Percentiles rank a stretch among this genome's conserved stretches.
These are phyloP conservation scores for Boletus sp. DNA, from an alignment of 768 basidiomycete genomes.

Conservation along the genomic window DNA sequence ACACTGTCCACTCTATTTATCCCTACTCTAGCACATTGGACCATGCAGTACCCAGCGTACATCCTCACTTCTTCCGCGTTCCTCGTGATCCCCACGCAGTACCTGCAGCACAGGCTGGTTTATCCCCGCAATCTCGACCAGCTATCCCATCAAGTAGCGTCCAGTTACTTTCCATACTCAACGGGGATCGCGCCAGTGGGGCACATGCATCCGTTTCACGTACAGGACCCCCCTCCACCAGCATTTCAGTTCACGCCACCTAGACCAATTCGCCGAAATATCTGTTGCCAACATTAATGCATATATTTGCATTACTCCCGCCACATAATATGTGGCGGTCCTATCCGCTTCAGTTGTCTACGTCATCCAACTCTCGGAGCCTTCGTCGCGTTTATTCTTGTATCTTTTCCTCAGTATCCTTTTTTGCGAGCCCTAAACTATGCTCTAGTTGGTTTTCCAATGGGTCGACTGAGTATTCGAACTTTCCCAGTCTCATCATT, in stretches of 20 bases:
- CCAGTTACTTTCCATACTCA: constrained; percentile 38
- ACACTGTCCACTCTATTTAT: constrained; percentile 12
- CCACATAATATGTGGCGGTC: constrained; percentile 4
- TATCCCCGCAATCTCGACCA: constrained; percentile 15
- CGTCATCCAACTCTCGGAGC: neutral
- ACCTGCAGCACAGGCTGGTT: constrained; percentile 10
- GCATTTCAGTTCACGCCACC: constrained; percentile 21
- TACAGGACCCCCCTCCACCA: constrained; percentile 6
- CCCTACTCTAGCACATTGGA: constrained; percentile 11
- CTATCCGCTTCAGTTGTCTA: constrained; percentile 1
- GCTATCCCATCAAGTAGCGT: constrained; percentile 23
- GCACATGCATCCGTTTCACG: constrained; percentile 8
- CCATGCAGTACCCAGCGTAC: constrained; percentile 5
- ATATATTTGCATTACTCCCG: constrained; percentile 20
- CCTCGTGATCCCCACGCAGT: constrained; percentile 15
- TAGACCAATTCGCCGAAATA: constrained; percentile 16
- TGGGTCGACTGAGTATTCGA: constrained; percentile 25
- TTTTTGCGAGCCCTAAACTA: constrained; percentile 19
- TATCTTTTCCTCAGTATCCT: constrained; percentile 11
- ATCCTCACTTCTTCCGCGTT: constrained; percentile 7
- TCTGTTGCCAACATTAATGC: constrained; percentile 10
- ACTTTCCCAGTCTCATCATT: constrained; percentile 22
- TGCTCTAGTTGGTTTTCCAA: constrained; percentile 21
- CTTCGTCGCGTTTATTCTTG: constrained; percentile 14
- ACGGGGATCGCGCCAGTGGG: constrained; percentile 23